These are phyloP conservation scores for Homolaphlyctis polyrhiza DNA, from an alignment of 371 early-diverging fungal genomes.

Conservation along the genomic window DNA sequence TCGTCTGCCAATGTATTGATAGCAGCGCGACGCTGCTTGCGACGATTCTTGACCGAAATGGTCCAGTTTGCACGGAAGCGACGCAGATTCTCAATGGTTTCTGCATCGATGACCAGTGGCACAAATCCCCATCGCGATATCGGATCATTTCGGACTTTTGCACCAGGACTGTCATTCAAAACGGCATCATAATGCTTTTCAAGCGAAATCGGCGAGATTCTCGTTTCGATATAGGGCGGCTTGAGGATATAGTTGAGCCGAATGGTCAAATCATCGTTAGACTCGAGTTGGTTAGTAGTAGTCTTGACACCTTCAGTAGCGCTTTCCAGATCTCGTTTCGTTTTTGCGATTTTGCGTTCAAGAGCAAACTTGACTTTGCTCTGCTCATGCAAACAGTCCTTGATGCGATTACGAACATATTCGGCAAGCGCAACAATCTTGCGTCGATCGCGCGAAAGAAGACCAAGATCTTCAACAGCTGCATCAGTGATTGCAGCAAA, in stretches of 20 bases:
- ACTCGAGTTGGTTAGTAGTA: constrained; percentile 26
- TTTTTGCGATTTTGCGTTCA: constrained; percentile 39
- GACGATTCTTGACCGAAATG: constrained; percentile 1
- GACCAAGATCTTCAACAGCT: constrained; percentile 18
- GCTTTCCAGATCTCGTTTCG: constrained; percentile 30
- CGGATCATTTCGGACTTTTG: neutral
- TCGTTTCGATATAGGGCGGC: constrained; percentile 33
- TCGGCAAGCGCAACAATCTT: constrained; percentile 40
- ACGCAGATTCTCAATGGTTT: constrained; percentile 24
- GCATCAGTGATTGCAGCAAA: constrained; percentile 36
- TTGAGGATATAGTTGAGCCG: constrained; percentile 27
- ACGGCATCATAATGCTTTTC: constrained; percentile 8
- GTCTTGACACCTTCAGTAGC: constrained; percentile 10
- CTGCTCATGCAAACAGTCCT: constrained; percentile 40
- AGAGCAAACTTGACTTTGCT: constrained; percentile 39
- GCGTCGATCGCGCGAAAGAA: constrained; percentile 35
- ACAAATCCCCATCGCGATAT: constrained; percentile 17
- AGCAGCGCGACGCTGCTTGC: neutral
- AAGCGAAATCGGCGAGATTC: constrained; percentile 16
- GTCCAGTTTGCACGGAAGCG: constrained; percentile 23
- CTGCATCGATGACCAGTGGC: constrained; percentile 20
- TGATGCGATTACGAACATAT: constrained; percentile 41
- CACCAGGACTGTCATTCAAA: neutral
- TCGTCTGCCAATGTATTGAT: too few relatives aligned
- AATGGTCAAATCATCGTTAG: constrained; percentile 37